These are phyloP conservation scores for Nematodospora valgi DNA, from an alignment of 805 yeast genomes.

Conservation along the genomic window DNA sequence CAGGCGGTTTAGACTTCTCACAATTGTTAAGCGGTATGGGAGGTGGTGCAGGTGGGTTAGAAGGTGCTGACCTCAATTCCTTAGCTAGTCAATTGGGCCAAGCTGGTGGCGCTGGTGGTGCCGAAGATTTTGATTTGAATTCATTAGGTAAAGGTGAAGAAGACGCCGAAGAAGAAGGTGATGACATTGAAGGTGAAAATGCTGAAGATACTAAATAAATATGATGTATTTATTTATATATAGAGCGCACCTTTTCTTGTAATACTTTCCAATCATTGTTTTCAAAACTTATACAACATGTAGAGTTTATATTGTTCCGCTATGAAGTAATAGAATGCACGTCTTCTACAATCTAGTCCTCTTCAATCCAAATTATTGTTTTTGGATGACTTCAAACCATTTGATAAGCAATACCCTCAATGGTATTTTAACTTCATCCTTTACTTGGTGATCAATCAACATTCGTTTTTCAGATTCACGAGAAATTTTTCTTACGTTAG, in stretches of 20 bases:
- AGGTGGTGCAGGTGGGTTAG: constrained; percentile 25
- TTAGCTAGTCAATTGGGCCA: constrained; percentile 25
- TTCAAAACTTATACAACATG: no score
- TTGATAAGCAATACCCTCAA: constrained; percentile 6
- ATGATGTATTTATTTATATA: no score
- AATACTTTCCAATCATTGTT: no score
- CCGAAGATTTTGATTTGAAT: constrained; percentile 30
- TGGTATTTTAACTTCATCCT: no score
- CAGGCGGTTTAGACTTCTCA: constrained; percentile 28
- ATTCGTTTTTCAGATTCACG: no score
- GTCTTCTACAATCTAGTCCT: no score
- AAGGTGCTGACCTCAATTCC: constrained; percentile 9
- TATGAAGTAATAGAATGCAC: no score
- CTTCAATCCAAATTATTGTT: no score
- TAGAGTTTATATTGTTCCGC: no score
- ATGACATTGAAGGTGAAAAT: constrained; percentile 13
- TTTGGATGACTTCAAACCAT: constrained; percentile 7
- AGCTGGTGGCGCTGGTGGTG: constrained; percentile 28
- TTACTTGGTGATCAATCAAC: background rate
- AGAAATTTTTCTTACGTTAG: constrained; percentile 4
- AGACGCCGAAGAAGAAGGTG: constrained; percentile 20
- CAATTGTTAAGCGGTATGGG: constrained; percentile 34
- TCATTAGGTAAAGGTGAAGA: constrained; percentile 26
- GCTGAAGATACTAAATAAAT: no score
- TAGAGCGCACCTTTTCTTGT: no score